phyloP scores from a whole-genome alignment of 2,329 filamentous ascomycete species.

The Saccharata proteae region DNA sequence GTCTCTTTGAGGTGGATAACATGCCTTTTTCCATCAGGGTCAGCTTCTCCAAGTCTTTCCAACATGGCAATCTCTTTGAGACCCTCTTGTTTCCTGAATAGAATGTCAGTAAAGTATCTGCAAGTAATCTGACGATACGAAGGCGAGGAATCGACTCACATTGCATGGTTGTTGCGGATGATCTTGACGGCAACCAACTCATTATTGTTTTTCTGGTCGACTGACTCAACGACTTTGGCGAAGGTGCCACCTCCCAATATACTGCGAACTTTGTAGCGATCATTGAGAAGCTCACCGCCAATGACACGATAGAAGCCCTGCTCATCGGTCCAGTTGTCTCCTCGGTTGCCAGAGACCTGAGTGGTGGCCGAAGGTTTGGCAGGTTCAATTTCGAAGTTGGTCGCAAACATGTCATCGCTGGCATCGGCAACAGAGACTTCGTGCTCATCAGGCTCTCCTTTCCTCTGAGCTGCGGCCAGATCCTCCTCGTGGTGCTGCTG shows the following conservation, averaged over 20 bases:
- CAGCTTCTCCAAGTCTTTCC: conserved; percentile 71
- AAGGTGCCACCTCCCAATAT: conserved; percentile 91
- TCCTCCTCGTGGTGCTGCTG: conserved; percentile 36
- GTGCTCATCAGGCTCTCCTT: conserved; percentile 42
- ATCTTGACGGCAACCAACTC: conserved; percentile 92
- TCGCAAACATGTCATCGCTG: conserved; percentile 82
- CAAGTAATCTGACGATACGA: background rate
- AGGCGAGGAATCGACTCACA: too few relatives aligned
- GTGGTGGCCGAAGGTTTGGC: conserved; percentile 15
- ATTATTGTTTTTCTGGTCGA: conserved; percentile 52
- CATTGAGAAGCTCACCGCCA: conserved; percentile 77
- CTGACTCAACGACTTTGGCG: conserved; percentile 83
- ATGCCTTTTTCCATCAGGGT: conserved; percentile 83
- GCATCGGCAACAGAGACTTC: conserved; percentile 41
- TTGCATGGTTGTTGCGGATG: conserved; percentile 89
- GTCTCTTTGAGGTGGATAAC: conserved; percentile 75
- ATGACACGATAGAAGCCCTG: conserved; percentile 97
- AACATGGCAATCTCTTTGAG: conserved; percentile 91
- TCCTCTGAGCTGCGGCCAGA: conserved; percentile 36
- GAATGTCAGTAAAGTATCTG: too few relatives aligned
- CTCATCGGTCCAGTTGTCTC: conserved; percentile 86
- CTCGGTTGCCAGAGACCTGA: conserved; percentile 49
- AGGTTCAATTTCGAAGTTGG: too few relatives aligned
- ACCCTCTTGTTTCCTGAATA: conserved; percentile 75
- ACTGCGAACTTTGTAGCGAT: conserved; percentile 78